Evolutionary conservation across 495 filamentous ascomycete species (phyloP), one percentile per base, ranked within the genome.

Genomic region (Penicillium manginii): DNA sequence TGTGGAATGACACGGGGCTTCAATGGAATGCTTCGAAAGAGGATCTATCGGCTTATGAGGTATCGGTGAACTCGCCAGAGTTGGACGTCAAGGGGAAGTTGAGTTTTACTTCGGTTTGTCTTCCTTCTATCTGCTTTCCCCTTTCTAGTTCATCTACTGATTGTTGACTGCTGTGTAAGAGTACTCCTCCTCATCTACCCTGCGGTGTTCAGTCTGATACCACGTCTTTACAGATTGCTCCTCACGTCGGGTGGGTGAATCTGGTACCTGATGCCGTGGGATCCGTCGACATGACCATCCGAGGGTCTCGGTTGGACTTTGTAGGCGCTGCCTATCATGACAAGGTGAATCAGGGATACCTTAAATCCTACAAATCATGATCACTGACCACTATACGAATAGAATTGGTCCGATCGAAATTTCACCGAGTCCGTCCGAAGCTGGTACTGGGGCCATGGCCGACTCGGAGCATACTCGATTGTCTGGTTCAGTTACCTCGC

Each of bases 381-480:
- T 29, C 26, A 22, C 14, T 12, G 33, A 23, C 11, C 33, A 17
- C 1, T n/a, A 26, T n/a, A 23, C 11, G 17, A 2, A 43, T 14
- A 66, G 60, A 77, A 75, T 39, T 77, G 74, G 73, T 66, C 69
- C 1, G 59, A 70, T 52, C 48, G 49, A 48, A 57, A 64, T 1
- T 65, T 70, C 21, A 31, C 42, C 3, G 59, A 62, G 22, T 61
- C 61, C 1, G 59, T 70, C 15, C 50, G 54, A 17, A 70, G 57
- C 45, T 73, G 71, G 68, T 77, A 73, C 62, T 79, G 77, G 71
- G 75, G 76, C 26, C 78, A 78, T 43, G 76, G 69, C 14, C 69
- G 63, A 11, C 33, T 78, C 2, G 77, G 72, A 0, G 50, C 62
- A 4, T 78, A 76, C 60, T 75, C 75, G 5, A 55, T 78, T 17